Percentiles rank a stretch among this genome's conserved stretches.
Conservation (phyloP, 306 rosid genomes). For the Cicer yamashitae region DNA sequence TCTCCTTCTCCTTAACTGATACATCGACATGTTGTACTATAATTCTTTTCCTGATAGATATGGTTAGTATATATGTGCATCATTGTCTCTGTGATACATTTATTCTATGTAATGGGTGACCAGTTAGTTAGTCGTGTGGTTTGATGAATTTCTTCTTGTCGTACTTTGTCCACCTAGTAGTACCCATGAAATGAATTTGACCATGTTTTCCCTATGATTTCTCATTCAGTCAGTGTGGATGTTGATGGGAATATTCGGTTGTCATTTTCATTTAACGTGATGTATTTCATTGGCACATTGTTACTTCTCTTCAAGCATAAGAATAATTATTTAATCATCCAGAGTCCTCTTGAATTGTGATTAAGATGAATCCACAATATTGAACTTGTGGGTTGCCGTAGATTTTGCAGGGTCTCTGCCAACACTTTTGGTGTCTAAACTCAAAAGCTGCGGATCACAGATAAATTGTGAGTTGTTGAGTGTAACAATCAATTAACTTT, state of each 20-base stretch:
- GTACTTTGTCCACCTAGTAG: neutral
- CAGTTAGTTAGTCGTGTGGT: constrained; percentile 16
- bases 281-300: constrained; percentile 4
- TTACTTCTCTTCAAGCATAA: constrained; percentile 1
- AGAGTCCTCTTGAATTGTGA: neutral
- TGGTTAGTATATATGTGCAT: constrained; percentile 31
- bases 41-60: constrained; percentile 38
- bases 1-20: constrained; percentile 23
- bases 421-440: neutral
- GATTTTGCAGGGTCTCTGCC: neutral
- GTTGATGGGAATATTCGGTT: neutral
- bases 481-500: neutral
- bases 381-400: neutral
- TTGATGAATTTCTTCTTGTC: constrained; percentile 27
- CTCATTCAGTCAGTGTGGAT: constrained; percentile 10
- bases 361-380: neutral
- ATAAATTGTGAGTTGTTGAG: neutral
- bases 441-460: neutral
- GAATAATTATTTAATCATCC: neutral
- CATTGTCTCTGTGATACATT: neutral
- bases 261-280: neutral
- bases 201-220: constrained; percentile 27
- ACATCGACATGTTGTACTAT: constrained; percentile 45
- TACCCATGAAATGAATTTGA: constrained; percentile 23
- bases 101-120: constrained; percentile 30